These are phyloP conservation scores for Fraxinus nigra DNA, from an alignment of 305 asterid species.

Conservation along the genomic window DNA sequence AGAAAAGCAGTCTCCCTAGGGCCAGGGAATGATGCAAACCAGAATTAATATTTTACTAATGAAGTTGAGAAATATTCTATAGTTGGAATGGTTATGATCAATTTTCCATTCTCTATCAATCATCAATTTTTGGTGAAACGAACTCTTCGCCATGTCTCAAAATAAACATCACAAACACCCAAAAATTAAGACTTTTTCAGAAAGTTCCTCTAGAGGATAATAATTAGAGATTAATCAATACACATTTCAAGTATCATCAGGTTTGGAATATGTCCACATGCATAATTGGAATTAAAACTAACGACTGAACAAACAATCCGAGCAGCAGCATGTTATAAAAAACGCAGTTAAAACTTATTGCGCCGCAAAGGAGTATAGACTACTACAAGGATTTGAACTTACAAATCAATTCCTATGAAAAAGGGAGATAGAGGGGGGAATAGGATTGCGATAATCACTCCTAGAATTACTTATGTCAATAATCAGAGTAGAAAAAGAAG, in stretches of 20 bases:
- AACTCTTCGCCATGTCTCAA: not conserved
- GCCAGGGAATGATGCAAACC: conserved; percentile 10
- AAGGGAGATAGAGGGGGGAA: not conserved
- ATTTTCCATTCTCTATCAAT: conserved; percentile 17
- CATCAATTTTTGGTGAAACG: not conserved
- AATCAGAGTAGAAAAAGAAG: conserved; percentile 12
- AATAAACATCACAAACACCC: not conserved
- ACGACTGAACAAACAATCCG: not conserved
- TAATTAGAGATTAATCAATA: not conserved
- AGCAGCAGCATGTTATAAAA: not conserved
- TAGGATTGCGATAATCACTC: conserved; percentile 1
- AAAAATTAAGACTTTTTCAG: not conserved
- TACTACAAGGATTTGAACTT: not conserved
- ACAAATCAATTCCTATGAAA: not conserved
- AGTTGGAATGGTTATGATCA: not conserved
- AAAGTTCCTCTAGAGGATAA: not conserved
- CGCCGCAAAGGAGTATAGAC: not conserved
- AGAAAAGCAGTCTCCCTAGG: not conserved
- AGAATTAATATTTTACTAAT: conserved; percentile 14
- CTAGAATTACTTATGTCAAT: not conserved
- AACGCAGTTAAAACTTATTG: not conserved
- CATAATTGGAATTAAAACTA: not conserved
- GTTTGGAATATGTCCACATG: not conserved
- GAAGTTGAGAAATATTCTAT: conserved; percentile 19
- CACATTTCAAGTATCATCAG: not conserved